Conservation (phyloP, 306 rosid genomes). For the Trifolium repens region DNA sequence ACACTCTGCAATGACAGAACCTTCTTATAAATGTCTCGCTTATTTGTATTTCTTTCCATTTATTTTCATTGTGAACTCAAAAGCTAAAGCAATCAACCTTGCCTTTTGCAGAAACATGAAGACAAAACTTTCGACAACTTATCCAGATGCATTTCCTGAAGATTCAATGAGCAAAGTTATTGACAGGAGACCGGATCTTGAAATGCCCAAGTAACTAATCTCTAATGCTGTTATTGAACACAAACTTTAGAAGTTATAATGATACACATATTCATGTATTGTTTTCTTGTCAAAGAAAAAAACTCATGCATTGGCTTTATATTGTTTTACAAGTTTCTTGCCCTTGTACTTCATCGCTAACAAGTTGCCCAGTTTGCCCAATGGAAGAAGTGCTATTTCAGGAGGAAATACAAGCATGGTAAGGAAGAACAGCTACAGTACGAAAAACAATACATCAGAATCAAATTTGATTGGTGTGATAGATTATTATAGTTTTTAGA, state of each 20-base stretch:
- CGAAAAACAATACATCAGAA: too few relatives aligned
- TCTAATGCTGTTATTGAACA: not conserved
- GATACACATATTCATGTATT: not conserved
- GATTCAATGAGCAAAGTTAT: constrained; percentile 55
- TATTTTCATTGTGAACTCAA: not conserved
- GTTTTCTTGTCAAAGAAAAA: not conserved
- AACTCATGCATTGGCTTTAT: not conserved
- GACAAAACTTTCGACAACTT: constrained; percentile 70
- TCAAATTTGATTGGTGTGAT: not conserved
- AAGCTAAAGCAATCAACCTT: not conserved
- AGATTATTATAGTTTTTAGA: too few relatives aligned
- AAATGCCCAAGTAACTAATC: constrained; percentile 61
- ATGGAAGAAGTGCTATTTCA: not conserved
- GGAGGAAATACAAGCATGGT: not conserved
- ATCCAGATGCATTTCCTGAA: constrained; percentile 86
- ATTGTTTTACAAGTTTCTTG: not conserved
- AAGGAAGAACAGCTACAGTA: not conserved
- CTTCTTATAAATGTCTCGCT: not conserved
- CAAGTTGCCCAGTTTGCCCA: not conserved
- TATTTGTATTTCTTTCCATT: not conserved
- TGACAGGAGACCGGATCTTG: constrained; percentile 91
- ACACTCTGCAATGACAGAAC: not conserved
- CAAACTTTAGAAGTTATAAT: constrained; percentile 5
- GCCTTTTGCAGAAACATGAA: constrained; percentile 72
- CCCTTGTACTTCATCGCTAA: not conserved